A percentile compares a stretch with the other conserved stretches of the same genome.
phyloP scores from a whole-genome alignment of 345 rosid genomes.

The Salix dunnii region DNA sequence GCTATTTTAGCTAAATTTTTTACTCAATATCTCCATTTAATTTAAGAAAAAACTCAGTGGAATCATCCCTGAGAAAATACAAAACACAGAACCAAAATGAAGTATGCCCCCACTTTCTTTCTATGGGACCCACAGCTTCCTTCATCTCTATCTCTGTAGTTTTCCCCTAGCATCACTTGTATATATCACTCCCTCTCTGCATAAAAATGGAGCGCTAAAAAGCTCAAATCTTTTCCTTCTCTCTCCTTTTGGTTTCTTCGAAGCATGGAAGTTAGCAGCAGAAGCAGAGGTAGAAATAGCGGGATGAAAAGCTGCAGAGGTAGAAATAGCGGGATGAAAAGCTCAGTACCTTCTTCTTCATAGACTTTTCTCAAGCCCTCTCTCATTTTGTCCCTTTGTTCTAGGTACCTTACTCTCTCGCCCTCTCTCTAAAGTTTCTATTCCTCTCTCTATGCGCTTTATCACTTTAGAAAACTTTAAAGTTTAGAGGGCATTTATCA shows the following conservation, averaged over 20 bases:
- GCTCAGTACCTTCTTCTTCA: background rate
- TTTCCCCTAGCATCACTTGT: background rate
- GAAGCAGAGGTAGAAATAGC: background rate
- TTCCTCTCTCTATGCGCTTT: background rate
- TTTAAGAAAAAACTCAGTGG: background rate
- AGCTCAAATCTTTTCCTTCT: background rate
- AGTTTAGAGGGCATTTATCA: conserved; percentile 17
- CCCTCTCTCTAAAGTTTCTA: background rate
- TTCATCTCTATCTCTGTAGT: conserved; percentile 9
- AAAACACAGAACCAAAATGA: background rate
- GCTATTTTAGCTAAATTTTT: too few relatives aligned
- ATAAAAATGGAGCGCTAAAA: background rate
- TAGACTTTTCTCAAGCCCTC: too few relatives aligned
- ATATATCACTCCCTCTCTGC: background rate
- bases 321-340: background rate
- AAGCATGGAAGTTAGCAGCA: background rate
- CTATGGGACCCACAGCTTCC: conserved; percentile 11
- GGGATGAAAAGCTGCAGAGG: background rate
- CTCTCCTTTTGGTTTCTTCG: background rate
- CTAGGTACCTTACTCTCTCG: background rate
- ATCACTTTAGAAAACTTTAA: conserved; percentile 1
- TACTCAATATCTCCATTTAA: too few relatives aligned
- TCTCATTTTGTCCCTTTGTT: background rate
- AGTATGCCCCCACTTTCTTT: background rate
- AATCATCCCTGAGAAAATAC: background rate